Evolutionary conservation across 116 monocot genomes (phyloP).

Genomic region (Papilionanthe hybrid): DNA sequence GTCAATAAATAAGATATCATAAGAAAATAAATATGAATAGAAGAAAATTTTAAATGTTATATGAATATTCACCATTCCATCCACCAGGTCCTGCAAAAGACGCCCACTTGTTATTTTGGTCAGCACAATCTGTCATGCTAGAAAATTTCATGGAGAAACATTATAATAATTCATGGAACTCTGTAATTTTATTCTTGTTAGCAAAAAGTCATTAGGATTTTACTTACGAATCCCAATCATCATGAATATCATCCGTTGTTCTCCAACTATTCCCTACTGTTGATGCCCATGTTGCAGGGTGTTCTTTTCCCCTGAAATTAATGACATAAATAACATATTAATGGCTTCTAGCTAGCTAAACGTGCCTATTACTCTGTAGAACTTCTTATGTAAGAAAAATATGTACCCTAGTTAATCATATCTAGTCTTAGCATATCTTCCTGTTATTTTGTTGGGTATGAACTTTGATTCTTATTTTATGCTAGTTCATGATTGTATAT

Average conservation of each 20-base stretch:
- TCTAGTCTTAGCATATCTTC: too few species aligned
- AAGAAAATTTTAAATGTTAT: neutral
- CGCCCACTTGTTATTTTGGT: too few species aligned
- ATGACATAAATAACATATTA: too few species aligned
- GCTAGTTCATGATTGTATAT: too few species aligned
- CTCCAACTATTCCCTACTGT: conserved; percentile 81
- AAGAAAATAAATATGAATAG: neutral
- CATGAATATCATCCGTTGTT: conserved; percentile 73
- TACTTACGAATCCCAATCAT: conserved; percentile 64
- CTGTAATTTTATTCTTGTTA: neutral
- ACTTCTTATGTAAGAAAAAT: too few species aligned
- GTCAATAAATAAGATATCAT: neutral
- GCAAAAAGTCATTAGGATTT: neutral
- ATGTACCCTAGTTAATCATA: too few species aligned
- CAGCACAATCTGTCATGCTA: too few species aligned
- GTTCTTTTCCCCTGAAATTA: too few species aligned
- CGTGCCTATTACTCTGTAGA: too few species aligned
- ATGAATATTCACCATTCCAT: conserved; percentile 45
- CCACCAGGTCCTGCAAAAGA: conserved; percentile 46
- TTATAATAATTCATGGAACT: neutral
- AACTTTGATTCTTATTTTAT: too few species aligned
- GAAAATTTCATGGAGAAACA: conserved; percentile 28
- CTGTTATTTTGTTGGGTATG: too few species aligned
- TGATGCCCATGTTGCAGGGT: conserved; percentile 49
- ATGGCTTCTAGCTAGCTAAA: too few species aligned